Conservation (phyloP, 148 eudicot genomes). For the Rhododendron molle region DNA sequence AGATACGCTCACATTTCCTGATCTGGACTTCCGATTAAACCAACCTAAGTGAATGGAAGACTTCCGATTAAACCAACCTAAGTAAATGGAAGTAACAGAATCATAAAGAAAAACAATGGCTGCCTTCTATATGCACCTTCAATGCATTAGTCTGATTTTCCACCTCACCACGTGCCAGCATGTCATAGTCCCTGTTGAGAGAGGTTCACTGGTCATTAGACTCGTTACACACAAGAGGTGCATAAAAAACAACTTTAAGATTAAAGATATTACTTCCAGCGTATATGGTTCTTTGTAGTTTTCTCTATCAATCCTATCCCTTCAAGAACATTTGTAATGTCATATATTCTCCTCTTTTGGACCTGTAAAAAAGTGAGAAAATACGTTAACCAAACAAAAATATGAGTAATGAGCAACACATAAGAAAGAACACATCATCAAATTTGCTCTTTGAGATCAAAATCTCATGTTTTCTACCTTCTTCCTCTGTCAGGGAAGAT, state of each 20-base stretch:
- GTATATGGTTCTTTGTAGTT: conserved; percentile 37
- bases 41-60: neutral
- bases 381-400: neutral
- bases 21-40: neutral
- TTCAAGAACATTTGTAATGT: conserved; percentile 53
- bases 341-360: conserved; percentile 52
- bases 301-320: conserved; percentile 46
- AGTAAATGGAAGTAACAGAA: too few relatives aligned
- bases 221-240: neutral
- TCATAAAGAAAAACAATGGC: neutral
- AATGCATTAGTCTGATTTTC: conserved; percentile 11
- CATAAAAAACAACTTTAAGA: neutral
- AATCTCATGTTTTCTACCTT: neutral
- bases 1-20: neutral
- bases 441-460: neutral
- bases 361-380: conserved; percentile 25
- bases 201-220: neutral
- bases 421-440: neutral
- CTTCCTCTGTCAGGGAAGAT: neutral
- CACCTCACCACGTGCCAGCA: conserved; percentile 13
- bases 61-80: too few relatives aligned
- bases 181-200: conserved; percentile 26
- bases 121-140: conserved; percentile 32
- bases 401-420: neutral
- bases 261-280: conserved; percentile 32